Base-by-base conservation (phyloP, 106 monocot species). In the Triglochin maritima region DNA sequence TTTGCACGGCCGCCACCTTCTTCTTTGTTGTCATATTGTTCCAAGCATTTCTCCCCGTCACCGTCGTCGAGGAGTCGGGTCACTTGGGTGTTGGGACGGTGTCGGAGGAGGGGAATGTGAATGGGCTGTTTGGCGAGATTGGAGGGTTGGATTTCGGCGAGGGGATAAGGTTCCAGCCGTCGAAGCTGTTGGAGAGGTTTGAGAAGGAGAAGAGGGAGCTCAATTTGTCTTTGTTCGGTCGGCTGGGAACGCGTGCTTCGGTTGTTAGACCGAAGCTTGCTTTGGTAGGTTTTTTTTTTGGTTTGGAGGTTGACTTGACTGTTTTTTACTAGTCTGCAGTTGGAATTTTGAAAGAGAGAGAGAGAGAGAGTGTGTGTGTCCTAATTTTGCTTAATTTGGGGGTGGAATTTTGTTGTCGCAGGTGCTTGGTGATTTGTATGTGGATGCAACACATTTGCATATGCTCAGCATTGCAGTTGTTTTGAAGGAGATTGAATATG, bases 71-170 rank as follows among this genome's bases (percentile, higher is more conserved):
- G 57, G 71, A 65, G 46, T 70, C 77, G n/a, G 70, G 57, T 11
- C 49, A 44, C 44, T 10, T 9, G 12, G 48, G 70, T 16, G 29
- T 29, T 29, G 9, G 17, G 14, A 16, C 59, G 12, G 51, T 5
- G 41, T 6, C 42, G 50, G 50, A 4, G 47, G 43, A 53, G 69
- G 50, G 64, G 44, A 8, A 2, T 14, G 50, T 54, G 44, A 8
- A 2, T 14, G 63, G 63, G 70, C 62, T 69, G 48, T 62, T 69
- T 45, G 60, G 29, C 43, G 69, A 69, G 17, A 46, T 76, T 17
- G 76, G 76, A 10, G 76, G 47, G 10, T 49, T 78, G 71, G 78
- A 78, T 66, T 78, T 78, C 57, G 78, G 78, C 5, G 78, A 78
- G 44, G 78, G 78, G 50, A 78, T 78, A 42, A 65, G 71, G 44